These are phyloP conservation scores for Pythium aristosporum DNA, from an alignment of 352 stramenopile genomes.

Conservation along the genomic window DNA sequence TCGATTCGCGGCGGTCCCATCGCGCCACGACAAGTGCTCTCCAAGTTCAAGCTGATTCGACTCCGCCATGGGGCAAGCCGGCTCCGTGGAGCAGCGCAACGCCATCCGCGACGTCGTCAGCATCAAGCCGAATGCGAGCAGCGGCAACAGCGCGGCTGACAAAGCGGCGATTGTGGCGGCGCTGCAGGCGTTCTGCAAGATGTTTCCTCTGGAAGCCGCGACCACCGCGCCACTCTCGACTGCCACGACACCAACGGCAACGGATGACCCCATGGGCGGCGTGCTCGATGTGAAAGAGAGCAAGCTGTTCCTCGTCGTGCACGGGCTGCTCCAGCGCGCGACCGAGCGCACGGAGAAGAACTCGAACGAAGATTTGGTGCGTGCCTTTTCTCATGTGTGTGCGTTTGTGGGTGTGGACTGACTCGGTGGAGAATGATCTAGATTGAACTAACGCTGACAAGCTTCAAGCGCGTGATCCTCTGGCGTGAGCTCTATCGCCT, in stretches of 20 bases:
- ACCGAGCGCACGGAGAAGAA: conserved; percentile 54
- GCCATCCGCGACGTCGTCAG: conserved; percentile 72
- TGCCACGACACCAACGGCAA: conserved; percentile 2
- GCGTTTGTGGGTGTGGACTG: not conserved
- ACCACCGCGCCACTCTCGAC: conserved; percentile 34
- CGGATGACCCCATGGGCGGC: conserved; percentile 31
- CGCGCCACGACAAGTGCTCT: not conserved
- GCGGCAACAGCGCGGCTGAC: conserved; percentile 37
- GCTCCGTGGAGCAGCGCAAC: conserved; percentile 78
- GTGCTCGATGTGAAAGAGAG: conserved; percentile 73
- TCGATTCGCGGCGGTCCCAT: not conserved
- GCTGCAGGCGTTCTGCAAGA: conserved; percentile 68
- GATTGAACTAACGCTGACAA: conserved; percentile 66
- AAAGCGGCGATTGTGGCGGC: conserved; percentile 45
- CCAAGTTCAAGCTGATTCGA: not conserved
- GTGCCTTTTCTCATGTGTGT: conserved; percentile 2
- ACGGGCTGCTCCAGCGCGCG: conserved; percentile 65
- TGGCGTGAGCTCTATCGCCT: conserved; percentile 82
- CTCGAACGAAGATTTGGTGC: conserved; percentile 51
- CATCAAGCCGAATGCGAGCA: conserved; percentile 36
- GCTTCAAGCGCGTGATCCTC: conserved; percentile 70
- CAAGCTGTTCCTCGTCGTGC: conserved; percentile 71
- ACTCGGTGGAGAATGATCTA: conserved; percentile 13
- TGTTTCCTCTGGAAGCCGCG: conserved; percentile 60
- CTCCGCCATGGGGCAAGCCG: conserved; percentile 66